phyloP scores from a whole-genome alignment of 208 protist species.

The Histomonas meleagridis region DNA sequence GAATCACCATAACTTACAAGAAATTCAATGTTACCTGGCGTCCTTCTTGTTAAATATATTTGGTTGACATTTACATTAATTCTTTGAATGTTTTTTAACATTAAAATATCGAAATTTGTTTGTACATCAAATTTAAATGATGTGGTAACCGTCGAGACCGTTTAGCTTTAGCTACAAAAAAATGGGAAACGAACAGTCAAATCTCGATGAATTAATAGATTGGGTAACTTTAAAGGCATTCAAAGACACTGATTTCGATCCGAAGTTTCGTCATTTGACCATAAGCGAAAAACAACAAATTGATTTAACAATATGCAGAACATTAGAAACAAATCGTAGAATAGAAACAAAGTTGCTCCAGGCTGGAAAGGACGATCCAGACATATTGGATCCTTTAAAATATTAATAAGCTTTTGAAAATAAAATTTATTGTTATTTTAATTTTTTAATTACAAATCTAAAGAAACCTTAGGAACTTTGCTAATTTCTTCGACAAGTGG shows the following conservation, averaged over 20 bases:
- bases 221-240: not conserved
- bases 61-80: no score
- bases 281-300: not conserved
- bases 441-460: no score
- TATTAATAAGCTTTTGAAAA: no score
- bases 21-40: no score
- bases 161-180: no score
- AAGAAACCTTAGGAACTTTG: not conserved
- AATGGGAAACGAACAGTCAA: not conserved
- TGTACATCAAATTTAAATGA: no score
- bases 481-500: not conserved
- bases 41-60: no score
- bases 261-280: not conserved
- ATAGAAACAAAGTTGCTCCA: not conserved
- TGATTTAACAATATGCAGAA: not conserved
- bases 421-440: no score
- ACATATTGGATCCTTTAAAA: not conserved
- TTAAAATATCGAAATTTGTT: no score
- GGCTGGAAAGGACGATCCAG: not conserved
- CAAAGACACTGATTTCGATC: not conserved
- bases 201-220: not conserved
- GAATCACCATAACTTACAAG: no score
- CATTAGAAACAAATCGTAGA: not conserved
- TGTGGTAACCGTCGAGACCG: no score
- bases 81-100: no score